Base-by-base conservation (phyloP, 139 green algal genomes). In the Closterium sp. region DNA sequence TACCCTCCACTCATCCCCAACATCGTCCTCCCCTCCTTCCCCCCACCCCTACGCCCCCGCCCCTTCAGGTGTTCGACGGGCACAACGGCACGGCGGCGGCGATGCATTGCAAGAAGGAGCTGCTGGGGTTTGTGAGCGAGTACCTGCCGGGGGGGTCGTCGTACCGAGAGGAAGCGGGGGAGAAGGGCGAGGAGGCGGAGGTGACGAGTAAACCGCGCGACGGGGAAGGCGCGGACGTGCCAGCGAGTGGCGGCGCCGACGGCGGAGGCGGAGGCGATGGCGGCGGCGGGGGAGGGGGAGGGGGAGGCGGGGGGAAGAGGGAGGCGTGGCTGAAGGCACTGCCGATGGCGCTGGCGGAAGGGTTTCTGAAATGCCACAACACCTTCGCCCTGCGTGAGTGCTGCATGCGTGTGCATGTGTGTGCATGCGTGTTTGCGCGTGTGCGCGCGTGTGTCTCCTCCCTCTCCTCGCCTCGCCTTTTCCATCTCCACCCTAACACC, bases 11-110 rank as follows among this genome's bases (percentile, higher is more conserved):
- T 7, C n/a, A n/a, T n/a, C n/a, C n/a, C n/a, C n/a, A n/a, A n/a
- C 42, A 13, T 7, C 7, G 42, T 62, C 5, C 42, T 7, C 7
- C 42, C 7, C 42, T 62, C 42, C 5, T 62, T 62, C 7, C 42
- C 42, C 42, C 42, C 42, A 5, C 7, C 7, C 42, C 42, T 62
- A n/a, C n/a, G n/a, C n/a, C n/a, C n/a, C n/a, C n/a, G n/a, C 7
- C 42, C 42, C 7, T 5, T 62, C 89, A 91, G 89, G 92, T 97
- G 22, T 97, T 96, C 87, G 96, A 97, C 90, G 96, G 96, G 0
- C 96, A 97, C 92, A 97, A 97, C 84, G 96, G 96, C 42, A 32
- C 70, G 0, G 28, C 24, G 17, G 92, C 90, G 2, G 92, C 90
- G 6, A 29, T 86, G 62, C 38, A 93, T 34, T n/a, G 29, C 34